Percentiles rank a stretch among this genome's conserved stretches.
Conservation (phyloP, 2,329 filamentous ascomycete genomes). For the Botrytis byssoidea region DNA sequence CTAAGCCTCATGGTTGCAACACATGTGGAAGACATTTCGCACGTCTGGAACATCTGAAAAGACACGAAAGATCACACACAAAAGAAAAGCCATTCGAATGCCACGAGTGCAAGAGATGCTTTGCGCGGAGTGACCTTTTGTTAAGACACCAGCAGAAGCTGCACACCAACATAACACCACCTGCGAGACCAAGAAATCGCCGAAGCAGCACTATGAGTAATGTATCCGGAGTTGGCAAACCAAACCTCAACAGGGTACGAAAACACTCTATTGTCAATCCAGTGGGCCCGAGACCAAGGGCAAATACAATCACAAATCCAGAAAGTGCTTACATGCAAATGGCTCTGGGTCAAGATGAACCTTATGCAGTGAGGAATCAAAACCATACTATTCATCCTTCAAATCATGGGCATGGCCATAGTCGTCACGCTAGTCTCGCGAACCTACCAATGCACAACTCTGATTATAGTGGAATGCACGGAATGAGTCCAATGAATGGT, state of each 20-base stretch:
- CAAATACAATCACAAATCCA: constrained; percentile 95
- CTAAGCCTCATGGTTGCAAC: constrained; percentile 86
- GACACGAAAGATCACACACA: constrained; percentile 95
- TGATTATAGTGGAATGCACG: constrained; percentile 52
- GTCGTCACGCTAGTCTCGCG: constrained; percentile 72
- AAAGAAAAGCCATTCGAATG: constrained; percentile 98
- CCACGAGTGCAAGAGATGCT: constrained; percentile 89
- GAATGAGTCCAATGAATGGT: constrained; percentile 41
- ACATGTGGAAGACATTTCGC: constrained; percentile 93
- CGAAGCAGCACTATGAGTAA: constrained; percentile 82
- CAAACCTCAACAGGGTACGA: constrained; percentile 72
- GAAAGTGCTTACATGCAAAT: constrained; percentile 75
- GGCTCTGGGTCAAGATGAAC: constrained; percentile 41
- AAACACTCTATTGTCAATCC: constrained; percentile 87
- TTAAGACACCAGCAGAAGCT: constrained; percentile 97
- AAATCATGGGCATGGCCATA: constrained; percentile 33
- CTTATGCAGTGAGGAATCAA: constrained; percentile 42
- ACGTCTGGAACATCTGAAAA: constrained; percentile 91
- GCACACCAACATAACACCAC: constrained; percentile 87
- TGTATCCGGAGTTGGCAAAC: constrained; percentile 56
- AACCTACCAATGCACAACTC: constrained; percentile 63
- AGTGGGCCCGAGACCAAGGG: constrained; percentile 74
- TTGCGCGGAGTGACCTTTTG: constrained; percentile 87
- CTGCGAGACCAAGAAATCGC: constrained; percentile 80
- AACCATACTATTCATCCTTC: not conserved